Evolutionary conservation across 2,329 filamentous ascomycete species (phyloP).

Genomic region (Pseudogymnoascus sp.): DNA sequence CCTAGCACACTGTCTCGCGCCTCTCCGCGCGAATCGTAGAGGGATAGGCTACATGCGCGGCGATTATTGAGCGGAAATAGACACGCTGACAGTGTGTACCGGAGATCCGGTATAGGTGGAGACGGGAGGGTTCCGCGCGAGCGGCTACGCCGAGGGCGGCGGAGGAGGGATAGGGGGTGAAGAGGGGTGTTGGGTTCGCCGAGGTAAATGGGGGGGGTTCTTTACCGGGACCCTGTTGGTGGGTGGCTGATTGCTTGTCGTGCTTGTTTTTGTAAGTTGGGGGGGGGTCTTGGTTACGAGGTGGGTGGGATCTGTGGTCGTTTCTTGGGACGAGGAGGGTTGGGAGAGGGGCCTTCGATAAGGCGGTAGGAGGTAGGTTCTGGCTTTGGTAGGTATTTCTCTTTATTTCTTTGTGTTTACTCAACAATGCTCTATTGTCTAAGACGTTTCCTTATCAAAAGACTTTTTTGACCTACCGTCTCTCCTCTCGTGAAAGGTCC

Average conservation of each 20-base stretch:
- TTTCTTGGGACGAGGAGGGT: too few relatives aligned
- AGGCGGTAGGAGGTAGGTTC: background rate
- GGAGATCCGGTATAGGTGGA: background rate
- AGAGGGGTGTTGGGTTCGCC: background rate
- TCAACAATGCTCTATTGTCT: background rate
- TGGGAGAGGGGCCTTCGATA: background rate
- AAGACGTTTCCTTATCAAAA: background rate
- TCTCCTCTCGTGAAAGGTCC: background rate
- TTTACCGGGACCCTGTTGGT: too few relatives aligned
- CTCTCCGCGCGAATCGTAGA: background rate
- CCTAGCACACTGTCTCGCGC: background rate
- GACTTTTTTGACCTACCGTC: background rate
- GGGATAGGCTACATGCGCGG: background rate
- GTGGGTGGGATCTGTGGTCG: too few relatives aligned
- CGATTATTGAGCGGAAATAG: background rate
- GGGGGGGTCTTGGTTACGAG: too few relatives aligned
- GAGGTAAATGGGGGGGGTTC: background rate
- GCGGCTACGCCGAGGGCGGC: background rate
- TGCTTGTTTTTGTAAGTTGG: too few relatives aligned
- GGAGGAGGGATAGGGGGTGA: background rate
- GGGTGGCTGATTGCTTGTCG: too few relatives aligned
- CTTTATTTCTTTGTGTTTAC: background rate
- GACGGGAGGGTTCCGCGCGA: background rate
- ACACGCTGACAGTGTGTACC: background rate
- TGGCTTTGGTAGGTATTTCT: background rate